phyloP scores from a whole-genome alignment of 2,329 filamentous ascomycete genomes.

The Penicillium polonicum region DNA sequence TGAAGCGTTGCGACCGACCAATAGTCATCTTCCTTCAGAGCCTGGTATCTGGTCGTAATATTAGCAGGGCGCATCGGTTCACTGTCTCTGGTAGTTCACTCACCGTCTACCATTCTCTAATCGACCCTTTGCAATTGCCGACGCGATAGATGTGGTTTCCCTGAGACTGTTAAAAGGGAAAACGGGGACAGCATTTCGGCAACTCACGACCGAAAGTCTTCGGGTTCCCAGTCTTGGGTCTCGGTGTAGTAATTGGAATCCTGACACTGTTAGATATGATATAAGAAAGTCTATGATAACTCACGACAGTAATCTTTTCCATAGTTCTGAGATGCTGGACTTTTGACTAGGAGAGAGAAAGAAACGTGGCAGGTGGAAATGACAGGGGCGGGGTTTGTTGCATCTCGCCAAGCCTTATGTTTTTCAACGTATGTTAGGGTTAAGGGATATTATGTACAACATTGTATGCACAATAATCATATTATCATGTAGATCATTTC shows the following conservation, averaged over 20 bases:
- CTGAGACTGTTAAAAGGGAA: conserved; percentile 1
- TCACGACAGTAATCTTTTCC: conserved; percentile 1
- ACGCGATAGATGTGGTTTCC: conserved; percentile 18
- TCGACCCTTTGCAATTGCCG: conserved; percentile 14
- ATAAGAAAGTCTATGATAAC: neutral
- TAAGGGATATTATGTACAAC: neutral
- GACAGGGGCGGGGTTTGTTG: neutral
- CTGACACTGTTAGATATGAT: neutral
- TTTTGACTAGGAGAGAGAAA: neutral
- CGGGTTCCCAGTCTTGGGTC: conserved; percentile 1
- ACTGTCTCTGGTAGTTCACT: conserved; percentile 21
- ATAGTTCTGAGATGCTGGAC: neutral
- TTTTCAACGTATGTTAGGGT: neutral
- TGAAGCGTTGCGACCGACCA: conserved; percentile 12
- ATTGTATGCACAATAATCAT: no score
- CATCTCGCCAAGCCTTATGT: neutral
- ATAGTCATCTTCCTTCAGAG: conserved; percentile 20
- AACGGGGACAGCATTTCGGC: neutral
- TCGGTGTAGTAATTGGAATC: conserved; percentile 13
- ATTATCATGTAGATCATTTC: neutral
- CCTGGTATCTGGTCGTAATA: conserved; percentile 13
- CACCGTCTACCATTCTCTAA: conserved; percentile 20
- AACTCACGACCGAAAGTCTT: conserved; percentile 19
- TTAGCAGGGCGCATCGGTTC: neutral
- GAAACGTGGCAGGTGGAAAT: conserved; percentile 4